These are phyloP conservation scores for Metschnikowia cerradonensis DNA, from an alignment of 805 yeast genomes.

Conservation along the genomic window DNA sequence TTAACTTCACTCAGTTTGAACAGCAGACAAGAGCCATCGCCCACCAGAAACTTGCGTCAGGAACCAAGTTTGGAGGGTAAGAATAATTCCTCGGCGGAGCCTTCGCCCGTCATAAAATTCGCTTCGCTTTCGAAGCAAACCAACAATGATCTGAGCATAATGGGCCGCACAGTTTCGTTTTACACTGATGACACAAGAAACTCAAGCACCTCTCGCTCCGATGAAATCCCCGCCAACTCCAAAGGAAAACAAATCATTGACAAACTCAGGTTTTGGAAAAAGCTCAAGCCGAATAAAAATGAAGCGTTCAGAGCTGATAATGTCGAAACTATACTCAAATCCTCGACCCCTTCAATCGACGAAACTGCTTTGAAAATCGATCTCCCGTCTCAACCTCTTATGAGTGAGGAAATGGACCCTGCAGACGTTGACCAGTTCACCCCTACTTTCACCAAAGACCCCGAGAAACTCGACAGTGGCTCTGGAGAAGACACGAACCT, in stretches of 20 bases:
- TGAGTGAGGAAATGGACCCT: background rate
- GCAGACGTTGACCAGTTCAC: background rate
- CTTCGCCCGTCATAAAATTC: background rate
- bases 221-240: background rate
- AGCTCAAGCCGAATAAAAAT: conserved; percentile 13
- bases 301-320: background rate
- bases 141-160: conserved; percentile 6
- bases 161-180: conserved; percentile 22
- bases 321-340: background rate
- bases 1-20: conserved; percentile 33
- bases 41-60: background rate
- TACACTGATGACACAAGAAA: conserved; percentile 18
- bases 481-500: background rate
- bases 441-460: background rate
- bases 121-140: background rate
- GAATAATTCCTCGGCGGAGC: background rate
- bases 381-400: conserved; percentile 2
- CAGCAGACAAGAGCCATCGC: conserved; percentile 15
- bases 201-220: background rate
- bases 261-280: conserved; percentile 39
- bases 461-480: background rate
- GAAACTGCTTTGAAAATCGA: conserved; percentile 4
- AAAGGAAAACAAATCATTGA: conserved; percentile 26
- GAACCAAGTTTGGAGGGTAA: background rate
- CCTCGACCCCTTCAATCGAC: background rate